Evolutionary conservation across 352 stramenopile genomes (phyloP).

Genomic region (Phytopythium chamaehyphon): DNA sequence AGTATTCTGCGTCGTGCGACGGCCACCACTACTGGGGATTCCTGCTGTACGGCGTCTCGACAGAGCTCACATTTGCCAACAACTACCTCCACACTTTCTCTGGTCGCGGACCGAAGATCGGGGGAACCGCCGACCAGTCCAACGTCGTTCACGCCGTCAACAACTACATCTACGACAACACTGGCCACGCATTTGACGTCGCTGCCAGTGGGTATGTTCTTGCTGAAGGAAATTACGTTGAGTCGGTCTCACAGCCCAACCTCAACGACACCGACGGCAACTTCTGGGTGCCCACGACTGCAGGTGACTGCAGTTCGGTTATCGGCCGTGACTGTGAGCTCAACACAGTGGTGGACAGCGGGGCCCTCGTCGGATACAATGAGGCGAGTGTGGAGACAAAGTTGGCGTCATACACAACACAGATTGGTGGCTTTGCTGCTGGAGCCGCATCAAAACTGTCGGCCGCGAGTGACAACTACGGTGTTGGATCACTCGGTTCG

Average conservation of each 20-base stretch:
- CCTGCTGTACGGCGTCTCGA: conserved; percentile 15
- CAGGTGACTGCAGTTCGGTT: conserved; percentile 9
- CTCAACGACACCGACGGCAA: conserved; percentile 15
- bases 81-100: conserved; percentile 30
- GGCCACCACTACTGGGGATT: conserved; percentile 42
- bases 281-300: conserved; percentile 13
- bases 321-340: conserved; percentile 15
- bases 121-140: conserved; percentile 14
- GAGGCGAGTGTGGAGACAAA: conserved; percentile 12
- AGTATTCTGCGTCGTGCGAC: conserved; percentile 29
- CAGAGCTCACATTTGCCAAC: conserved; percentile 27
- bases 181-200: conserved; percentile 16
- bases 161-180: conserved; percentile 22
- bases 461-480: conserved; percentile 8
- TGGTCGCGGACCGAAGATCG: conserved; percentile 33
- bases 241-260: conserved; percentile 13
- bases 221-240: conserved; percentile 22
- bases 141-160: conserved; percentile 22
- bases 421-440: conserved; percentile 12
- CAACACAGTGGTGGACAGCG: conserved; percentile 14
- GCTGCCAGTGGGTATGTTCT: conserved; percentile 14
- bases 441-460: conserved; percentile 12
- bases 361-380: conserved; percentile 12
- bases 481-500: conserved; percentile 5
- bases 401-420: conserved; percentile 9